phyloP scores from a whole-genome alignment of 768 basidiomycete genomes.

The Auriscalpium microsporum region DNA sequence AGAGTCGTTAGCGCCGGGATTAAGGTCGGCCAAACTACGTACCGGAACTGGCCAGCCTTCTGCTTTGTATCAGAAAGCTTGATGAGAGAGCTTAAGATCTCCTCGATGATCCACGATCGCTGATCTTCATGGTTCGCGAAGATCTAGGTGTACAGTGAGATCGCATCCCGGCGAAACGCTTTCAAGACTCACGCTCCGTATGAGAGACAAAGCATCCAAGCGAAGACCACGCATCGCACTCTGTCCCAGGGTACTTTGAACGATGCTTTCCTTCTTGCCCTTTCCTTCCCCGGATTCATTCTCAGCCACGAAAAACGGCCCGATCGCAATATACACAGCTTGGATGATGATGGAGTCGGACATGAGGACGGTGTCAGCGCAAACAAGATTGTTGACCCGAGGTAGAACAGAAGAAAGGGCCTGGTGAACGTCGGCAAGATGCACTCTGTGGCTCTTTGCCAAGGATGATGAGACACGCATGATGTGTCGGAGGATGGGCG shows the following conservation, averaged over 20 bases:
- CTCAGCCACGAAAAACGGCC: conserved; percentile 89
- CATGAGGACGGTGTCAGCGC: conserved; percentile 66
- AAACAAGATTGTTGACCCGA: conserved; percentile 65
- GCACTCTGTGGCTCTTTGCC: conserved; percentile 30
- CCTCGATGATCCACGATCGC: conserved; percentile 95
- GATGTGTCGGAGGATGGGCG: conserved; percentile 45
- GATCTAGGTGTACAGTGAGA: conserved; percentile 42
- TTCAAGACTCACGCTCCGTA: conserved; percentile 61
- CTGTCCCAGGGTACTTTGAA: conserved; percentile 61
- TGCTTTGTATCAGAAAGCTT: conserved; percentile 87
- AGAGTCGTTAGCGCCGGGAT: not conserved
- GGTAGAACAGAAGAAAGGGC: conserved; percentile 65
- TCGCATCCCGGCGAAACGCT: not conserved
- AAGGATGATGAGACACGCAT: conserved; percentile 32
- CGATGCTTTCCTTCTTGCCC: conserved; percentile 47
- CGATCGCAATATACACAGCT: conserved; percentile 87
- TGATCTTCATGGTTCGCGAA: conserved; percentile 90
- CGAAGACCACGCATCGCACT: conserved; percentile 77
- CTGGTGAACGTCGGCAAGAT: conserved; percentile 65
- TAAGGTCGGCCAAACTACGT: conserved; percentile 17
- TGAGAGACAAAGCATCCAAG: conserved; percentile 72
- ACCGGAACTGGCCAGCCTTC: conserved; percentile 86
- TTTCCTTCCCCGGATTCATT: conserved; percentile 45
- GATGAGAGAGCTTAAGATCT: conserved; percentile 83
- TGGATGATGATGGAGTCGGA: conserved; percentile 89